Evolutionary conservation across 371 early-diverging fungal genomes (phyloP).

Genomic region (Lichtheimia ornata): DNA sequence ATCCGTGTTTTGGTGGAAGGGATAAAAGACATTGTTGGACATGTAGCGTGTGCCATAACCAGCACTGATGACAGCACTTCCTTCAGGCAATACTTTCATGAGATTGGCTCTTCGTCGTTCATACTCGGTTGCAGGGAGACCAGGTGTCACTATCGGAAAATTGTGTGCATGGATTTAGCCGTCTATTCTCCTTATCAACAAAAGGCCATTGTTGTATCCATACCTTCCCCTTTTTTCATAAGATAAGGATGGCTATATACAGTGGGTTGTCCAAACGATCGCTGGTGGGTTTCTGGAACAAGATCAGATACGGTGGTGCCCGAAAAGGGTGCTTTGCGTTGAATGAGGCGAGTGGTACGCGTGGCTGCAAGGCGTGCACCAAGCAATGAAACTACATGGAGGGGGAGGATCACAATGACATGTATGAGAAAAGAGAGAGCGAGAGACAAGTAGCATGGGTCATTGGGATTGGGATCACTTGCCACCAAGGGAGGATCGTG

Average conservation of each 20-base stretch:
- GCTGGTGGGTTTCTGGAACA: slow-evolving; percentile 38
- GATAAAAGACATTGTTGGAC: slow-evolving; percentile 92
- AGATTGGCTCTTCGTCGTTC: slow-evolving; percentile 72
- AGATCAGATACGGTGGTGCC: slow-evolving; percentile 15
- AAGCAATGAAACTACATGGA: too few relatives aligned
- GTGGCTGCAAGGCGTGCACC: too few relatives aligned
- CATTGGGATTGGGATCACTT: too few relatives aligned
- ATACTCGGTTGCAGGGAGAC: slow-evolving; percentile 72
- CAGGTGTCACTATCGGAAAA: slow-evolving; percentile 71
- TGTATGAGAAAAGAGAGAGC: too few relatives aligned
- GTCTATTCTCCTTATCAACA: neutral
- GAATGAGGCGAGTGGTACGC: too few relatives aligned
- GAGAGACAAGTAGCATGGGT: too few relatives aligned
- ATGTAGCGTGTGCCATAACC: slow-evolving; percentile 84
- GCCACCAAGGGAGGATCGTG: too few relatives aligned
- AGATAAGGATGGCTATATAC: slow-evolving; percentile 81
- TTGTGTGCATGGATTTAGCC: neutral
- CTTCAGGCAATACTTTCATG: slow-evolving; percentile 62
- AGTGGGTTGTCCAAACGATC: slow-evolving; percentile 78
- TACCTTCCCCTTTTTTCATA: slow-evolving; percentile 73
- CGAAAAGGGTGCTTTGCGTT: slow-evolving; percentile 6
- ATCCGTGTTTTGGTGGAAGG: slow-evolving; percentile 93
- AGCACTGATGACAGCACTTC: slow-evolving; percentile 70
- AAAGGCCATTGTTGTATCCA: neutral
- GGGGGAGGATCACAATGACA: too few relatives aligned